Conservation (phyloP, 805 yeast genomes). For the Saturnispora gosingensis region DNA sequence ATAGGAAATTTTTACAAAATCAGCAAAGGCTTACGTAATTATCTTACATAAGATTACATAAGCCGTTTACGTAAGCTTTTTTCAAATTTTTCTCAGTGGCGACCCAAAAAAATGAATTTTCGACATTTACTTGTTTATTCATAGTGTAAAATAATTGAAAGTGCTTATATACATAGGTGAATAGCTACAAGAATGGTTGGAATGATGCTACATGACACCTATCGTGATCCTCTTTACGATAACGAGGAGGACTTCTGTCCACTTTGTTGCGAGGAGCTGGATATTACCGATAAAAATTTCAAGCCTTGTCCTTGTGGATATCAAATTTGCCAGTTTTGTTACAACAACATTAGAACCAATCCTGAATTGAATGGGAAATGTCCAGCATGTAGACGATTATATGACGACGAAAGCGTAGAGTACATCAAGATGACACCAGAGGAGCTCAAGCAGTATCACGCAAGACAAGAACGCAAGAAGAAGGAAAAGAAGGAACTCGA, state of each 20-base stretch:
- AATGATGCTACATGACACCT: constrained; percentile 16
- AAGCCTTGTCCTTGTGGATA: constrained; percentile 99
- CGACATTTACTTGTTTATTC: background rate
- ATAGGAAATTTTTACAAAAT: background rate
- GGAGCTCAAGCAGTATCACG: constrained; percentile 76
- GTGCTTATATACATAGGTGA: background rate
- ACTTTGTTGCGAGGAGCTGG: constrained; percentile 96
- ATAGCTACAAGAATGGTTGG: constrained; percentile 1
- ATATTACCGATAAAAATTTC: constrained; percentile 89
- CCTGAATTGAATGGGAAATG: constrained; percentile 94
- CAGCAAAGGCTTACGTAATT: background rate
- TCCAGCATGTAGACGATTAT: constrained; percentile 93
- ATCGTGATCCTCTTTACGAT: constrained; percentile 53
- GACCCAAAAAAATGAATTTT: background rate
- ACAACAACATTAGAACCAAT: constrained; percentile 89
- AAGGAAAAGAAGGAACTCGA: constrained; percentile 77
- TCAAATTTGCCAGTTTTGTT: constrained; percentile 96
- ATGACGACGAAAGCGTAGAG: constrained; percentile 89
- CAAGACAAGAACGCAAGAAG: constrained; percentile 72
- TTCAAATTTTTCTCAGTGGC: constrained; percentile 3
- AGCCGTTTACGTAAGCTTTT: background rate
- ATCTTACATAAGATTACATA: background rate
- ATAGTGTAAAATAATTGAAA: background rate
- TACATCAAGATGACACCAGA: constrained; percentile 77
- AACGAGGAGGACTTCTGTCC: constrained; percentile 78